These are phyloP conservation scores for Colletotrichum sp. DNA, from an alignment of 2,329 filamentous ascomycete species.

Conservation along the genomic window DNA sequence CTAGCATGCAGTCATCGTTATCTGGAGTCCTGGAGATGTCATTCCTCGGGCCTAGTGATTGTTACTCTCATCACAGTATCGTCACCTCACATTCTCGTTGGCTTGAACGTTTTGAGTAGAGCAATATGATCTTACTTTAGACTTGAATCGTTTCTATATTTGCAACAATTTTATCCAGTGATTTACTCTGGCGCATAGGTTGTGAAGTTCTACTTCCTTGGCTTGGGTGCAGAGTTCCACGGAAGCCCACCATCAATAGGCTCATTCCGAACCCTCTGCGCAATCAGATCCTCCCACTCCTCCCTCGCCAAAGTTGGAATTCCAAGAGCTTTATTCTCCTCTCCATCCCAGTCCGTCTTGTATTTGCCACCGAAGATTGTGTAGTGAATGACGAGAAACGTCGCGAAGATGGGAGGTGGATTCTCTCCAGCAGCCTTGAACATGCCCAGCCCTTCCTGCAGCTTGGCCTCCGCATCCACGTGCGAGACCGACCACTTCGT, in stretches of 20 bases:
- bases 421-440: background rate
- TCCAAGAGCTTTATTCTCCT: background rate
- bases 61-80: background rate
- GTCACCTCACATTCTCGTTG: background rate
- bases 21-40: background rate
- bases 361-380: background rate
- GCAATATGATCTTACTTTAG: too few species aligned
- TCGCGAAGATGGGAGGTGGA: background rate
- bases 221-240: background rate
- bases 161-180: background rate
- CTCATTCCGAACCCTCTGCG: background rate
- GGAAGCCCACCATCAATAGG: background rate
- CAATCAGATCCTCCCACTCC: background rate
- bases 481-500: background rate
- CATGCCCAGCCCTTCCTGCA: background rate
- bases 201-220: background rate
- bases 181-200: accelerated
- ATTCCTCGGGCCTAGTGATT: background rate
- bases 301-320: background rate
- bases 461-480: background rate
- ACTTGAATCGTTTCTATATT: accelerated
- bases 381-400: background rate
- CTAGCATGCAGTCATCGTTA: too few species aligned
- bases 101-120: too few species aligned
- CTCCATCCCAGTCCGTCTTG: background rate